phyloP scores from a whole-genome alignment of 805 yeast genomes.

The Schwanniomyces vanrijiae region DNA sequence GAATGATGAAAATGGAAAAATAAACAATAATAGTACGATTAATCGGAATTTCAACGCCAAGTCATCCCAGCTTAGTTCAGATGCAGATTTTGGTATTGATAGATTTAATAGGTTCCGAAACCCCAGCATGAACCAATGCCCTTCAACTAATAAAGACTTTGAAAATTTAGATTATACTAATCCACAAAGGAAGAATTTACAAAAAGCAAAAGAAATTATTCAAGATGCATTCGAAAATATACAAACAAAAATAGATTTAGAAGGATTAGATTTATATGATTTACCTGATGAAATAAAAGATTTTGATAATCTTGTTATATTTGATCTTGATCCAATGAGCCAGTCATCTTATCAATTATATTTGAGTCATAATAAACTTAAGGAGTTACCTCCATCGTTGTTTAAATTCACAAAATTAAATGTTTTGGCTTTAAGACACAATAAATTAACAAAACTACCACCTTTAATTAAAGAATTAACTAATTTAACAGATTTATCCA shows the following conservation, averaged over 20 bases:
- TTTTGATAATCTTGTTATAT: conserved; percentile 52
- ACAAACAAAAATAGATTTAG: conserved; percentile 44
- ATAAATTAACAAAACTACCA: conserved; percentile 47
- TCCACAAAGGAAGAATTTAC: conserved; percentile 14
- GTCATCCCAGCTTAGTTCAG: conserved; percentile 23
- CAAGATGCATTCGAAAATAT: conserved; percentile 49
- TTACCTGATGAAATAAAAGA: conserved; percentile 62
- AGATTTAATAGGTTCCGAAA: conserved; percentile 40
- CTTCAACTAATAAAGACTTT: conserved; percentile 34
- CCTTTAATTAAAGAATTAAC: conserved; percentile 43
- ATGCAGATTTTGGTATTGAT: conserved; percentile 53
- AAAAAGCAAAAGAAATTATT: conserved; percentile 42
- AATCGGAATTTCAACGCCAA: neutral
- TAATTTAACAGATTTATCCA: conserved; percentile 49
- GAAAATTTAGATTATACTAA: conserved; percentile 18
- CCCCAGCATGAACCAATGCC: conserved; percentile 24
- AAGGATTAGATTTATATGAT: conserved; percentile 44
- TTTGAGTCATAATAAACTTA: conserved; percentile 49
- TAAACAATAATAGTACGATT: conserved; percentile 2
- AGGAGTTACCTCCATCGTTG: conserved; percentile 48
- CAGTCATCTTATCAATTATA: conserved; percentile 44
- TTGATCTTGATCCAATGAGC: conserved; percentile 20
- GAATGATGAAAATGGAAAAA: neutral
- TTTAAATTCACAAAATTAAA: conserved; percentile 51
- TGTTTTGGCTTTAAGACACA: conserved; percentile 53